Conservation (phyloP, 2,329 filamentous ascomycete species). For the Anisogramma anomala region DNA sequence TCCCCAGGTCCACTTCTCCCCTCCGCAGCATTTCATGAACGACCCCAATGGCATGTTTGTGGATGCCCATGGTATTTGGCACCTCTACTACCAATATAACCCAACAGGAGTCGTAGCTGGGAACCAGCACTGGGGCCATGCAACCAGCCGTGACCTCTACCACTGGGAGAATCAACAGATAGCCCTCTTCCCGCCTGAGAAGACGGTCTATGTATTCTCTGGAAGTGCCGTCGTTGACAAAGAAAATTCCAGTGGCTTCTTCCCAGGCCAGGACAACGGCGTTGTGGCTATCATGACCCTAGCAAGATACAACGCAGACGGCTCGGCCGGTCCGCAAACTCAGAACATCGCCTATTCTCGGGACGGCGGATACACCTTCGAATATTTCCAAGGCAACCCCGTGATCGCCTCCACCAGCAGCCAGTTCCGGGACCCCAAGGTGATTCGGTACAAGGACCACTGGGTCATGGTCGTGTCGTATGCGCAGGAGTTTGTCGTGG, state of each 20-base stretch:
- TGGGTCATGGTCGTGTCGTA: conserved; percentile 51
- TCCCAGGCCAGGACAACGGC: conserved; percentile 34
- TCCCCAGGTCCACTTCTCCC: conserved; percentile 46
- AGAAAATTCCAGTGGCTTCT: conserved; percentile 57
- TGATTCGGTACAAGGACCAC: conserved; percentile 42
- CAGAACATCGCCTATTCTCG: conserved; percentile 51
- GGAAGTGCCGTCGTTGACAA: conserved; percentile 47
- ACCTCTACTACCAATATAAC: conserved; percentile 50
- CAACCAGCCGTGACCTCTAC: conserved; percentile 49
- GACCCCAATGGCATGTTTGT: conserved; percentile 55
- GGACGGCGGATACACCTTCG: conserved; percentile 52
- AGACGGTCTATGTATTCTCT: conserved; percentile 36
- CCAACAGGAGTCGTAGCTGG: conserved; percentile 26
- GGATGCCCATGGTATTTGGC: conserved; percentile 45
- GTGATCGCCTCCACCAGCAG: conserved; percentile 42
- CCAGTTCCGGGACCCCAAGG: conserved; percentile 56
- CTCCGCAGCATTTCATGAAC: conserved; percentile 43
- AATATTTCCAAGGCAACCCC: conserved; percentile 47
- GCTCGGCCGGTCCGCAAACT: conserved; percentile 31
- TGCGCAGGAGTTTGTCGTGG: conserved; percentile 42
- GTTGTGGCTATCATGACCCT: conserved; percentile 48
- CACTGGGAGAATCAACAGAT: conserved; percentile 55
- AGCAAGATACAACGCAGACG: conserved; percentile 25
- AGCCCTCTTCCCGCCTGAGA: conserved; percentile 40
- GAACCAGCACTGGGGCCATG: conserved; percentile 57